Evolutionary conservation across 2,329 filamentous ascomycete species (phyloP).

Genomic region (Cladosporium sp.): DNA sequence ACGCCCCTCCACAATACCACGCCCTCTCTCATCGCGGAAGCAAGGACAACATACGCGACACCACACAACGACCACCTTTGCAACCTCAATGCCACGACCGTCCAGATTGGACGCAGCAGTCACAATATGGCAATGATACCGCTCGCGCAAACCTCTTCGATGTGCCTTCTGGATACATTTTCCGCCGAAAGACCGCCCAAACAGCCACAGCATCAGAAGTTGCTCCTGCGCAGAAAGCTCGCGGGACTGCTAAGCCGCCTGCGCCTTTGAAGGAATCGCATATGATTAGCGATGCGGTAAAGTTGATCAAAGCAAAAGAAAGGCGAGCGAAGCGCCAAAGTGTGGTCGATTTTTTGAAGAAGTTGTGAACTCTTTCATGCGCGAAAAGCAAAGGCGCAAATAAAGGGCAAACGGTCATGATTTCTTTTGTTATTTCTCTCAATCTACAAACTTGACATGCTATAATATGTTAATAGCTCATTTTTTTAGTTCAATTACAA

Average conservation of each 20-base stretch:
- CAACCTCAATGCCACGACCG: constrained; percentile 16
- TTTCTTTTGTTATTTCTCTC: not conserved
- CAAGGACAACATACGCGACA: not conserved
- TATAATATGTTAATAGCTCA: not conserved
- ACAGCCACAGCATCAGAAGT: not conserved
- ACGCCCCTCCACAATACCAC: constrained; percentile 9
- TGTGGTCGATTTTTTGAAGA: constrained; percentile 21
- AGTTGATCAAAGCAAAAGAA: constrained; percentile 23
- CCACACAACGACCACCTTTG: constrained; percentile 2
- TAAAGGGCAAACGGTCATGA: not conserved
- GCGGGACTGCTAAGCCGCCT: not conserved
- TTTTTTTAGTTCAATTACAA: too few species aligned
- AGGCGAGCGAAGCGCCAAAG: constrained; percentile 16
- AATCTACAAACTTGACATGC: too few species aligned
- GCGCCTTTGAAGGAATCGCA: constrained; percentile 12
- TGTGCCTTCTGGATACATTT: constrained; percentile 7
- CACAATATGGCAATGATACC: constrained; percentile 17
- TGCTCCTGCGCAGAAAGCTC: not conserved
- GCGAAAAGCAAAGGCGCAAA: not conserved
- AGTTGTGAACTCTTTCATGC: not conserved
- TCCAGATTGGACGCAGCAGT: constrained; percentile 23
- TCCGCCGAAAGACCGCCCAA: not conserved
- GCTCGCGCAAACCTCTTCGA: not conserved
- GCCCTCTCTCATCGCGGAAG: not conserved
- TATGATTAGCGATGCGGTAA: constrained; percentile 25